Evolutionary conservation across 2,329 filamentous ascomycete species (phyloP), one percentile per base, ranked within the genome.

Genomic region (Arthrobotrys pseudoclavata): DNA sequence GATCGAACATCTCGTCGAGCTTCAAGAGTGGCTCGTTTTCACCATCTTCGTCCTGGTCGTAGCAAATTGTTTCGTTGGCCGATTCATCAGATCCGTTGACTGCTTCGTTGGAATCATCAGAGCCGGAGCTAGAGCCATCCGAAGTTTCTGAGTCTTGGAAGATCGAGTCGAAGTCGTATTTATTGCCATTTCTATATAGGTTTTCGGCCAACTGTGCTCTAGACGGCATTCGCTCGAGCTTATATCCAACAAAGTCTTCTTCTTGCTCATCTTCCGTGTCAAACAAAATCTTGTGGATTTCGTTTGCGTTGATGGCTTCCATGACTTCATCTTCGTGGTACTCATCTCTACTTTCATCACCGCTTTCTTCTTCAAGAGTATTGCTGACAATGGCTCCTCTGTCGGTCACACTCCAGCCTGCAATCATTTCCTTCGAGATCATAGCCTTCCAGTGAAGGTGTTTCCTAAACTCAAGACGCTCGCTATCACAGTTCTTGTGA

Each of bases 341-440:
- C 3, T 55, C 52, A 1, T 53, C 31, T 20, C 42, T 42, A 10
- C 3, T 37, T 12, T 60, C 26, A 20, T 69, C 10, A 2, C 12
- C 47, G 20, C 6, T 48, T 10, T 20, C 47, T 4, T 22, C 47
- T 6, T 55, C 22, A n/a, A 4, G 3, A 20, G 6, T 3, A 13
- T 15, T 42, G 26, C 52, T 50, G 42, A 76, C 29, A 48, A 76
- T 76, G 31, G 15, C 61, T 0, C 52, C 42, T 12, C 13, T 53
- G 0, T 76, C 66, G 0, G 40, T 76, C 50, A 76, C 34, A 15
- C 24, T 70, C 60, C 67, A 76, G 6, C 72, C 72, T 18, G 18
- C 22, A 18, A 76, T 15, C 45, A 66, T 20, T 9, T 52, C 72
- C 26, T n/a, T 18, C 4, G 57, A 20, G 10, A 70, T 37, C 72